phyloP scores from a whole-genome alignment of 1,284 basidiomycete genomes.

The Mycosarcoma maydis region DNA sequence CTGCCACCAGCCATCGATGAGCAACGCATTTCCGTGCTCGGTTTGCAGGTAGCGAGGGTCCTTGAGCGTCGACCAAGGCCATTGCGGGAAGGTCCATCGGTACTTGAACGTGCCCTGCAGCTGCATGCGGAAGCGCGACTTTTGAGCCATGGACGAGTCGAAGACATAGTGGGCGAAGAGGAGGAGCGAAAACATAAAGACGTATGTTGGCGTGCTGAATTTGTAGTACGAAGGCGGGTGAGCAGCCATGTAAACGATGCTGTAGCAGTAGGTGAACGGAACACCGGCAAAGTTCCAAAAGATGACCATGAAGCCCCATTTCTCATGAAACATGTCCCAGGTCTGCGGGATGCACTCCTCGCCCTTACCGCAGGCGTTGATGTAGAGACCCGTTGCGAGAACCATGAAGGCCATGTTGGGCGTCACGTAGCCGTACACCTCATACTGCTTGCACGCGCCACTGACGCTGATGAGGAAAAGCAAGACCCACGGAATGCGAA shows the following conservation, averaged over 20 bases:
- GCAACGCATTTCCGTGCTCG: constrained; percentile 87
- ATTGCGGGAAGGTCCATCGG: constrained; percentile 85
- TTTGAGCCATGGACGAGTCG: constrained; percentile 95
- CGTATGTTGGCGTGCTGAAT: constrained; percentile 81
- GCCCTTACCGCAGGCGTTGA: constrained; percentile 82
- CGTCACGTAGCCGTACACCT: constrained; percentile 85
- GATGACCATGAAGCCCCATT: constrained; percentile 68
- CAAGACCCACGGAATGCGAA: constrained; percentile 96
- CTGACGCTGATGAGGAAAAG: constrained; percentile 92
- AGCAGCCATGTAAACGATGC: constrained; percentile 97
- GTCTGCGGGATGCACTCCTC: constrained; percentile 96
- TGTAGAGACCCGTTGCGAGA: constrained; percentile 91
- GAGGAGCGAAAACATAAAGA: constrained; percentile 68
- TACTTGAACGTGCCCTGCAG: constrained; percentile 83
- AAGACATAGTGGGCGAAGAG: constrained; percentile 70
- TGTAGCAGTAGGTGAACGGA: constrained; percentile 76
- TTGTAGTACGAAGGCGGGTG: constrained; percentile 86
- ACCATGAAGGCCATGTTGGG: constrained; percentile 98
- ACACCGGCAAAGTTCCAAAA: constrained; percentile 86
- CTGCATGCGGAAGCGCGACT: constrained; percentile 97
- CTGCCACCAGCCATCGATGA: constrained; percentile 88
- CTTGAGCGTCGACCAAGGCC: constrained; percentile 84
- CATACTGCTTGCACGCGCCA: constrained; percentile 92
- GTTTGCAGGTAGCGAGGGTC: constrained; percentile 94
- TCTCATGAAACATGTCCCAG: constrained; percentile 73